Conservation (phyloP, 2,329 filamentous ascomycete genomes). For the Sporothrix phasma region DNA sequence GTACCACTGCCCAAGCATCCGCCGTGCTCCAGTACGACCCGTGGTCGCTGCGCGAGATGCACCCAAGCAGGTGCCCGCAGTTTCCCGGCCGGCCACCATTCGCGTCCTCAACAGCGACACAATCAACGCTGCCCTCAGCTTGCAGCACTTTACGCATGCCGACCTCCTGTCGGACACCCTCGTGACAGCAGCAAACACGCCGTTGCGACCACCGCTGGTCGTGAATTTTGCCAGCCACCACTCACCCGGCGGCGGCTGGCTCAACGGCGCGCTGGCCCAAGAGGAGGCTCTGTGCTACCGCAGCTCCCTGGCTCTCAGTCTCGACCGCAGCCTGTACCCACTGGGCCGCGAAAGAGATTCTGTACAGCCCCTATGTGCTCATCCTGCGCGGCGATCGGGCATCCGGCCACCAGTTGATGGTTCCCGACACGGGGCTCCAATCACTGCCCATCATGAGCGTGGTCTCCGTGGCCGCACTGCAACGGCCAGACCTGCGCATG, state of each 20-base stretch:
- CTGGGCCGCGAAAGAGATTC: conserved; percentile 18
- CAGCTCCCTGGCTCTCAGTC: conserved; percentile 42
- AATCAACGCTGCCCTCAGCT: conserved; percentile 43
- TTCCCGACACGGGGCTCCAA: background rate
- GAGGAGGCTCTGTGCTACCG: conserved; percentile 62
- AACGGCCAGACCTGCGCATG: conserved; percentile 1
- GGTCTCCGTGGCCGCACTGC: conserved; percentile 50
- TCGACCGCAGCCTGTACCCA: conserved; percentile 28
- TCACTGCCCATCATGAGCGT: conserved; percentile 44
- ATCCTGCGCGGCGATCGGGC: conserved; percentile 21
- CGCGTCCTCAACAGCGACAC: conserved; percentile 47
- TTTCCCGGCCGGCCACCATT: conserved; percentile 29
- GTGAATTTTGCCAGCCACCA: conserved; percentile 57
- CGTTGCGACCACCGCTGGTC: conserved; percentile 25
- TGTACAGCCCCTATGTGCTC: conserved; percentile 28
- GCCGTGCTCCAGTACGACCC: conserved; percentile 31
- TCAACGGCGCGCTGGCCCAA: conserved; percentile 52
- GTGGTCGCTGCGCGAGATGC: conserved; percentile 24
- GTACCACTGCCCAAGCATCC: conserved; percentile 28
- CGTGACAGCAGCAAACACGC: background rate
- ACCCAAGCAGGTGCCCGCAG: conserved; percentile 33
- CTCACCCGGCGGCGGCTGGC: conserved; percentile 54
- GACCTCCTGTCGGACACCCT: background rate
- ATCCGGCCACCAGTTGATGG: conserved; percentile 19
- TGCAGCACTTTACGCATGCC: conserved; percentile 10